Percentiles rank a stretch among this genome's conserved stretches.
phyloP scores from a whole-genome alignment of 345 rosid genomes.

The Eucalyptus paniculata region DNA sequence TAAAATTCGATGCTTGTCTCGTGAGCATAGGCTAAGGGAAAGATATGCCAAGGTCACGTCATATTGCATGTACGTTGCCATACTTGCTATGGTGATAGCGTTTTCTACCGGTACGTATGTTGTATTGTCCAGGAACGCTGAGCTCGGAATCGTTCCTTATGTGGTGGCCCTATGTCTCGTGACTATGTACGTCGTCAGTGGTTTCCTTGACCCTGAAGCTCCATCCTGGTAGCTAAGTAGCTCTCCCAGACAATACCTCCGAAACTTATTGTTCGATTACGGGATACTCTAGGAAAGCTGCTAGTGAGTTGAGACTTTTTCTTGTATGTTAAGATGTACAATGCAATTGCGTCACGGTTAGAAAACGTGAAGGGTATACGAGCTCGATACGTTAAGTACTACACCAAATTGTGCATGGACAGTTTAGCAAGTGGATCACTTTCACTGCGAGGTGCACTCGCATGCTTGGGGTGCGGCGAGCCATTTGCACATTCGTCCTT shows the following conservation, averaged over 20 bases:
- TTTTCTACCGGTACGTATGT: background rate
- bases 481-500: background rate
- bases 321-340: background rate
- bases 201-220: background rate
- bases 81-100: background rate
- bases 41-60: background rate
- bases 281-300: background rate
- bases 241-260: background rate
- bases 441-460: background rate
- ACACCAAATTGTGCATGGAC: background rate
- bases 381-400: background rate
- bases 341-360: background rate
- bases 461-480: background rate
- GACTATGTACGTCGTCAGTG: rapidly evolving
- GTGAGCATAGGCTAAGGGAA: background rate
- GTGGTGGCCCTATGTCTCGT: background rate
- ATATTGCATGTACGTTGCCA: background rate
- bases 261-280: background rate
- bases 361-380: background rate
- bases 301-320: background rate
- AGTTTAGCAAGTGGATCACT: background rate
- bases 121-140: background rate
- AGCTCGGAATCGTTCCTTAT: background rate
- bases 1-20: background rate
- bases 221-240: background rate